phyloP scores from a whole-genome alignment of 2,329 filamentous ascomycete genomes.

The Tolypocladium ophioglossoides region DNA sequence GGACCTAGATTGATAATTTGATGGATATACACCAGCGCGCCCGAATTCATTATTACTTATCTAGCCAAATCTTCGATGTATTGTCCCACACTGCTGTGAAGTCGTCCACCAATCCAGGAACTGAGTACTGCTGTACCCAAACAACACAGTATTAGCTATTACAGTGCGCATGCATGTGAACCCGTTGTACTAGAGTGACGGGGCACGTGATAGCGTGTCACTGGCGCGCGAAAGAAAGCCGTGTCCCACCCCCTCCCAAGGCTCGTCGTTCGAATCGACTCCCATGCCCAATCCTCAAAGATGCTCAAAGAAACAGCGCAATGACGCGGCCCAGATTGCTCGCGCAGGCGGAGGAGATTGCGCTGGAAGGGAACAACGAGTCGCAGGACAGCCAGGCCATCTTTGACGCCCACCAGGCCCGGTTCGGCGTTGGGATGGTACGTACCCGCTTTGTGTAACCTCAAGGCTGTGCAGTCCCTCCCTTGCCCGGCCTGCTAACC shows the following conservation, averaged over 20 bases:
- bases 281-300: slow-evolving; percentile 1
- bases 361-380: slow-evolving; percentile 20
- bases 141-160: no score
- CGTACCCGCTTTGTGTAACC: slow-evolving; percentile 12
- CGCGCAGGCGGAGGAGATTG: slow-evolving; percentile 15
- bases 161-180: neutral
- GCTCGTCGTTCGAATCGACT: neutral
- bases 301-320: slow-evolving; percentile 8
- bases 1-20: neutral
- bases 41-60: no score
- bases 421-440: slow-evolving; percentile 29
- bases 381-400: slow-evolving; percentile 35
- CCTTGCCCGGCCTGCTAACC: neutral
- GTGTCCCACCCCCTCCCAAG: neutral
- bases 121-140: neutral
- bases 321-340: slow-evolving; percentile 20
- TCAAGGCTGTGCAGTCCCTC: neutral
- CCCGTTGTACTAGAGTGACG: neutral
- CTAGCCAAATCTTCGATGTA: neutral
- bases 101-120: neutral
- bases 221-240: slow-evolving; percentile 6
- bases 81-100: neutral
- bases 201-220: slow-evolving; percentile 19
- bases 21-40: neutral
- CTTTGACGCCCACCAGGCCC: slow-evolving; percentile 23